phyloP scores from a whole-genome alignment of 192 early-diverging fungal species.

The Mortierella claussenii region DNA sequence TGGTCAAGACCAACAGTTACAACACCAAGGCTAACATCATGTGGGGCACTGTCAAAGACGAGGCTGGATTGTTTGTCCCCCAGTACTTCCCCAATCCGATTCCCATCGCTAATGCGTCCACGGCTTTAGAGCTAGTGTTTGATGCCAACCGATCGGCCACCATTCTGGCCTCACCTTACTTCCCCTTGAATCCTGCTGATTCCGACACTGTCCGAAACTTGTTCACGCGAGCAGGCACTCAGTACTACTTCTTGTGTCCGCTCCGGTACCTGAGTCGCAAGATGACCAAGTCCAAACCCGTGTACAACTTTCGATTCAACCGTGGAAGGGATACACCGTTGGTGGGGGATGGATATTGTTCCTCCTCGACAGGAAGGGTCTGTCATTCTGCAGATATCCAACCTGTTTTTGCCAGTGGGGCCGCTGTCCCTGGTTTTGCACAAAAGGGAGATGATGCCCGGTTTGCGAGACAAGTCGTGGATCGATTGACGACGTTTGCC shows the following conservation, averaged over 20 bases:
- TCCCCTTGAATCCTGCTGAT: slow-evolving; percentile 16
- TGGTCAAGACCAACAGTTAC: slow-evolving; percentile 36
- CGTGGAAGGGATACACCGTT: slow-evolving; percentile 31
- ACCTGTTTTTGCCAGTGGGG: slow-evolving; percentile 31
- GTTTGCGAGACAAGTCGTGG: slow-evolving; percentile 43
- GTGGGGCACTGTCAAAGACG: slow-evolving; percentile 32
- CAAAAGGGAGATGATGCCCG: slow-evolving; percentile 49
- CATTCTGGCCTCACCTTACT: slow-evolving; percentile 25
- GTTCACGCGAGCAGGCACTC: slow-evolving; percentile 18
- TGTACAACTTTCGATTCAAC: slow-evolving; percentile 43
- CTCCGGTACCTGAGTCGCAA: slow-evolving; percentile 25
- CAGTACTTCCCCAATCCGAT: slow-evolving; percentile 29
- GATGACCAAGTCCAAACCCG: slow-evolving; percentile 20
- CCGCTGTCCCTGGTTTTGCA: slow-evolving; percentile 12
- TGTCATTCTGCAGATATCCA: slow-evolving; percentile 45
- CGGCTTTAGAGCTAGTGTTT: slow-evolving; percentile 17
- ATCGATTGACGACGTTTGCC: slow-evolving; percentile 51
- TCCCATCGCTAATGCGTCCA: not conserved
- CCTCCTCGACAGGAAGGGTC: slow-evolving; percentile 23
- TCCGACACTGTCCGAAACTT: slow-evolving; percentile 26
- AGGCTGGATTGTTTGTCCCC: slow-evolving; percentile 33
- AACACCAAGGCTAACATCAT: slow-evolving; percentile 47
- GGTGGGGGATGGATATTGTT: slow-evolving; percentile 19
- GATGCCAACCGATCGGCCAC: slow-evolving; percentile 3
- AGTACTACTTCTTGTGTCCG: slow-evolving; percentile 46